These are phyloP conservation scores for Trametopsis cervina DNA, from an alignment of 768 basidiomycete genomes.

Conservation along the genomic window DNA sequence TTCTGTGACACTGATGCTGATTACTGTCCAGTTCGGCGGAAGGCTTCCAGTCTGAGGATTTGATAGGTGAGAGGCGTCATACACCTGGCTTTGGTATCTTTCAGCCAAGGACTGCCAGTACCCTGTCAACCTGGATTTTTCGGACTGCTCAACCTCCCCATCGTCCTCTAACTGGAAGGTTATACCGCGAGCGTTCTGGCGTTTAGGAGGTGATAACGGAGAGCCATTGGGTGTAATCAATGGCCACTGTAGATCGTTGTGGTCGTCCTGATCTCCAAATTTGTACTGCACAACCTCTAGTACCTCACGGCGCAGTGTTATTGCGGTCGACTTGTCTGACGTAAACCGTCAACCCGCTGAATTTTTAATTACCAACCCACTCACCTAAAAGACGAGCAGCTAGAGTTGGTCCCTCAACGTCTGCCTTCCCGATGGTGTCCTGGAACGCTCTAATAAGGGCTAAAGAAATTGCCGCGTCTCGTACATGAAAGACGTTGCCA, in stretches of 20 bases:
- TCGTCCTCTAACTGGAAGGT: constrained; percentile 18
- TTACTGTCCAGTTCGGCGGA: constrained; percentile 74
- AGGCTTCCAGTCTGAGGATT: constrained; percentile 38
- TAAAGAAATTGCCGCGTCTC: constrained; percentile 67
- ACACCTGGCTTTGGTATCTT: constrained; percentile 42
- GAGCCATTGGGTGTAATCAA: constrained; percentile 38
- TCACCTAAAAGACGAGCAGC: constrained; percentile 61
- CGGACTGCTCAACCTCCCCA: constrained; percentile 31
- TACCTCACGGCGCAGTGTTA: constrained; percentile 83
- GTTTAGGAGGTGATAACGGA: constrained; percentile 25
- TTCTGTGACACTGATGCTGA: constrained; percentile 78
- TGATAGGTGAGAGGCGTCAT: constrained; percentile 37
- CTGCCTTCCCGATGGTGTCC: constrained; percentile 66
- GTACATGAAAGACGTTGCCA: constrained; percentile 64
- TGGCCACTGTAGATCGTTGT: constrained; percentile 78
- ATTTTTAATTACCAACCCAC: constrained; percentile 9
- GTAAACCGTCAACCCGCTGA: not conserved
- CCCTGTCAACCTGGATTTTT: constrained; percentile 26
- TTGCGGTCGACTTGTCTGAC: constrained; percentile 67
- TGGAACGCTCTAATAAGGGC: constrained; percentile 70
- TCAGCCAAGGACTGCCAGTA: constrained; percentile 60
- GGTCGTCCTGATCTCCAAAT: constrained; percentile 33
- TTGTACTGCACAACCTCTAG: constrained; percentile 76
- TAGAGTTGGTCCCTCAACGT: constrained; percentile 40
- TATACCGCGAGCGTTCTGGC: constrained; percentile 3